phyloP scores from a whole-genome alignment of 2,329 filamentous ascomycete species.

The Colletotrichum sp. region DNA sequence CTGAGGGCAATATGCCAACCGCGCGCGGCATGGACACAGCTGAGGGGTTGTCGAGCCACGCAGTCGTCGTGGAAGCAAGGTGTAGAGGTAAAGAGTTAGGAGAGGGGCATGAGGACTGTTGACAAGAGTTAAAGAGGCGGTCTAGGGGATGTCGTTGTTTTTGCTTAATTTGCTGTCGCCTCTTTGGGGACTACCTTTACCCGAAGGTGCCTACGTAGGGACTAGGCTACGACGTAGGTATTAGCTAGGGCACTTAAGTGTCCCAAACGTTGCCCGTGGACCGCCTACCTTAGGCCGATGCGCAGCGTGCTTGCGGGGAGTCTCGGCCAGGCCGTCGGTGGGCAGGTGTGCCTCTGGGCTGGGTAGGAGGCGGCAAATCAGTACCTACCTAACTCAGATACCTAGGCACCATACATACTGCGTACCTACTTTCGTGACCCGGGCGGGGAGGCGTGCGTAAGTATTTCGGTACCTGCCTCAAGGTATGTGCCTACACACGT shows the following conservation, averaged over 20 bases:
- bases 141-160: background rate
- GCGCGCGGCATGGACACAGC: background rate
- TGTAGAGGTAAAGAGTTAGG: background rate
- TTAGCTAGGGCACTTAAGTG: background rate
- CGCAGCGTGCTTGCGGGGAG: background rate
- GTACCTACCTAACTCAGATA: too few relatives aligned
- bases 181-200: background rate
- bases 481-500: too few relatives aligned
- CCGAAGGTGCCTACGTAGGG: background rate
- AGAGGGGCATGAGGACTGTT: background rate
- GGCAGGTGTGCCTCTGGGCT: background rate
- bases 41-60: background rate
- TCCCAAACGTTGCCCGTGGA: background rate
- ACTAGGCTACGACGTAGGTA: background rate
- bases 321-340: background rate
- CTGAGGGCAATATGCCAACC: background rate
- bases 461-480: background rate
- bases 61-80: background rate
- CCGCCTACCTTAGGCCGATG: too few relatives aligned
- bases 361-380: too few relatives aligned
- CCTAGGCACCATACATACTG: too few relatives aligned
- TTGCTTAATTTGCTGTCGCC: background rate
- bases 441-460: background rate
- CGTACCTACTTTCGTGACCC: background rate
- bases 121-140: background rate